phyloP scores from a whole-genome alignment of 2,329 filamentous ascomycete genomes.

The Fusarium sp. region DNA sequence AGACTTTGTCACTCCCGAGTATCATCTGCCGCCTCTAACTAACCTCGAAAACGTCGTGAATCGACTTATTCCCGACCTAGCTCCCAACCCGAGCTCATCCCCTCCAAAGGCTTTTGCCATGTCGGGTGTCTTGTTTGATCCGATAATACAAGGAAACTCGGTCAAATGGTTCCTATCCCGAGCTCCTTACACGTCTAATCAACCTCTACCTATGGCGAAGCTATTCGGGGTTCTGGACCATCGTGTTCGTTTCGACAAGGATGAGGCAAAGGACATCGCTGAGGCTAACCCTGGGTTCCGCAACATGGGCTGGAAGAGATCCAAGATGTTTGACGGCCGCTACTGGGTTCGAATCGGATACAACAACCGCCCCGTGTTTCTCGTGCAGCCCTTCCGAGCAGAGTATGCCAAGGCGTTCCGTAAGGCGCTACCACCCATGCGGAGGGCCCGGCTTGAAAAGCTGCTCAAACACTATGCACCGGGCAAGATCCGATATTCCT shows the following conservation, averaged over 20 bases:
- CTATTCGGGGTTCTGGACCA: slow-evolving; percentile 38
- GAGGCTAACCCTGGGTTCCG: slow-evolving; percentile 15
- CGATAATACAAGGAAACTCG: slow-evolving; percentile 35
- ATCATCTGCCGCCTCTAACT: slow-evolving; percentile 52
- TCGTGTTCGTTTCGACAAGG: slow-evolving; percentile 16
- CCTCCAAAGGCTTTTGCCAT: slow-evolving; percentile 55
- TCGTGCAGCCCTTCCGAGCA: slow-evolving; percentile 58
- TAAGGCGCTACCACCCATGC: slow-evolving; percentile 50
- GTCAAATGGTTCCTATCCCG: slow-evolving; percentile 58
- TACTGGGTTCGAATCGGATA: slow-evolving; percentile 67
- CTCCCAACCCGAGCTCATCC: slow-evolving; percentile 9
- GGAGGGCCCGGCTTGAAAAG: slow-evolving; percentile 50
- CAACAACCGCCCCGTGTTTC: slow-evolving; percentile 54
- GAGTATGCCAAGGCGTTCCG: slow-evolving; percentile 61
- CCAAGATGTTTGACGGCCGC: slow-evolving; percentile 66
- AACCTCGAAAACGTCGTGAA: slow-evolving; percentile 59
- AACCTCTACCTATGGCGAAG: slow-evolving; percentile 44
- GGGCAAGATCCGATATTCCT: slow-evolving; percentile 64
- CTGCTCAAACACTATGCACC: slow-evolving; percentile 62
- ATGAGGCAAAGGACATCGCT: slow-evolving; percentile 2
- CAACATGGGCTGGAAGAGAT: slow-evolving; percentile 49
- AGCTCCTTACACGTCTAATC: slow-evolving; percentile 56
- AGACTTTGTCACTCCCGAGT: slow-evolving; percentile 61
- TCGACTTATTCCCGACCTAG: slow-evolving; percentile 60
- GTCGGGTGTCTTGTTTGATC: slow-evolving; percentile 52